These are phyloP conservation scores for Termitomyces sp. DNA, from an alignment of 768 basidiomycete species.

Conservation along the genomic window DNA sequence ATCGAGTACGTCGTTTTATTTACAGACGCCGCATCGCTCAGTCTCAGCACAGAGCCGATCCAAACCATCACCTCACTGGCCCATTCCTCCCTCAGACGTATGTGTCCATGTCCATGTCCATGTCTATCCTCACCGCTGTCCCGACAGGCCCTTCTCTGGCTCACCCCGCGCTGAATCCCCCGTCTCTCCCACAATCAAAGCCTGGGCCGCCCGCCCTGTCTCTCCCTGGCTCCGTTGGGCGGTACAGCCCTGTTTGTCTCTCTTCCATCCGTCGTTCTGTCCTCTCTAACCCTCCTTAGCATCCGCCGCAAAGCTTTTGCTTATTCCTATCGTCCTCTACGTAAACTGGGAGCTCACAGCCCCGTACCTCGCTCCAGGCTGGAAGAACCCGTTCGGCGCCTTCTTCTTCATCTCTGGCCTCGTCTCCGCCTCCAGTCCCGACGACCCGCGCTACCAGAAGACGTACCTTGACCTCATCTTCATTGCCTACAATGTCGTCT, in stretches of 20 bases:
- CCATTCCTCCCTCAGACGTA: slow-evolving; percentile 67
- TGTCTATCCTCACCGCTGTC: slow-evolving; percentile 20
- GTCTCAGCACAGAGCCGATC: slow-evolving; percentile 43
- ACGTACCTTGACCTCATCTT: slow-evolving; percentile 76
- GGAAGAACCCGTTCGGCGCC: slow-evolving; percentile 71
- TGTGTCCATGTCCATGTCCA: slow-evolving; percentile 11
- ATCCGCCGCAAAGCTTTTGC: slow-evolving; percentile 65
- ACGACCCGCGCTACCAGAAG: slow-evolving; percentile 69
- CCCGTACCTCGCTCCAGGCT: slow-evolving; percentile 41
- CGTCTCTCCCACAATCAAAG: slow-evolving; percentile 13
- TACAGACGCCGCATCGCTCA: background rate
- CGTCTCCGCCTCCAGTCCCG: slow-evolving; percentile 48
- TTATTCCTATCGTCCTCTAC: slow-evolving; percentile 59
- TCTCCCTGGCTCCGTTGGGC: slow-evolving; percentile 67
- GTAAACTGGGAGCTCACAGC: slow-evolving; percentile 59
- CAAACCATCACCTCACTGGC: slow-evolving; percentile 59
- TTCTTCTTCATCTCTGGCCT: slow-evolving; percentile 72
- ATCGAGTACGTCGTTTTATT: slow-evolving; percentile 24
- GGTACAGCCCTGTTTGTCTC: slow-evolving; percentile 60
- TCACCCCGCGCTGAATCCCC: slow-evolving; percentile 39
- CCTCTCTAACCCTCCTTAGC: slow-evolving; percentile 31
- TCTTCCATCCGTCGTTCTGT: background rate
- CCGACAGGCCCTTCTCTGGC: background rate
- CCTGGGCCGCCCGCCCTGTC: slow-evolving; percentile 18
- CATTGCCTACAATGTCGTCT: slow-evolving; percentile 77